Base-by-base conservation (phyloP, 345 rosid species). In the Hypericum perforatum region DNA sequence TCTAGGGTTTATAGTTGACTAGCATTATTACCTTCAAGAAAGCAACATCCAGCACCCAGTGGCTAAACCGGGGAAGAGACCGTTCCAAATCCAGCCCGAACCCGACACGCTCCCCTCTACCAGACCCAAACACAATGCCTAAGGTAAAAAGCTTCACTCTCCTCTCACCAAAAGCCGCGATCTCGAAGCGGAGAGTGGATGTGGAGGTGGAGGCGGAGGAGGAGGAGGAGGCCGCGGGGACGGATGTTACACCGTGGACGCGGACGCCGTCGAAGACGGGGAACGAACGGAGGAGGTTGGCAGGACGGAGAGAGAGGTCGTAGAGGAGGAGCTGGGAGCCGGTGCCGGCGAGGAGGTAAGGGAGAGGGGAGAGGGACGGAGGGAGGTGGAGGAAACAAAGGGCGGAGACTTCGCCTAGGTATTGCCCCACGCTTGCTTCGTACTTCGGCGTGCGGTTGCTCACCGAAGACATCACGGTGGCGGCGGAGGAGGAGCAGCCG, bases 391-490 rank as follows among this genome's bases (percentile, higher is more conserved):
- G 82, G 56, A 91, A 82, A 56, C 78, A 81, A 15, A 87, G 78
- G 7, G 96, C 92, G 1, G 92, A 87, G 29, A 85, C 76, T 70
- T 87, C 96, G 12, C 92, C 96, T 6, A 91, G 82, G 70, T 81
- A 87, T 42, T 79, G 84, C 13, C 90, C 83, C 52, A 66, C 63
- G 7, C 38, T 63, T 15, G 74, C 84, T 79, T 79, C 7, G 64
- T 57, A 38, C 63, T 49, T 44, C 57, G 72, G 4, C 32, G 43
- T 63, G 32, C 46, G 15, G 69, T 56, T 60, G 52, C 38, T 64
- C 65, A 47, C 71, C 65, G 64, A n/a, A n/a, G n/a, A 73, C 83
- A 65, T 78, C 40, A 62, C 56, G 55, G 60, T 60, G 52, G 54
- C 67, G 54, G 43, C 51, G 6, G 6, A 7, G 11, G 56, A 8